Base-by-base conservation (phyloP, 805 yeast genomes). In the Candida orba region DNA sequence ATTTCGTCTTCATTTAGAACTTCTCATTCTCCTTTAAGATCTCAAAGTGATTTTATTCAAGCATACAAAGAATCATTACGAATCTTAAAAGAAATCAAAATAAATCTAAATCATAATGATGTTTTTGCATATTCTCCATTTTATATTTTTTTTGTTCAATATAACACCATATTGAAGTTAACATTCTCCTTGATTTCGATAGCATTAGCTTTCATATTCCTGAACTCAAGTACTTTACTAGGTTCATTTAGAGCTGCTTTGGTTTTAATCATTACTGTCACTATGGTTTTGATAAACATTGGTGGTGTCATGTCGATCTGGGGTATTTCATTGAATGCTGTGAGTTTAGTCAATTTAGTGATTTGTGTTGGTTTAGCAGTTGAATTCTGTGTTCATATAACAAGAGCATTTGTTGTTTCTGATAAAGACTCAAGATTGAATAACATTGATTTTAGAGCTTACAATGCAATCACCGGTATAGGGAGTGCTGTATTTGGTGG, bases 321-420 rank as follows among this genome's bases (percentile, higher is more conserved):
- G 78, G 74, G 72, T 1, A 81, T 91, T 23, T 75, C 91, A 1
- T 69, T 91, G 39, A 91, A 91, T 59, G 98, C 96, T 0, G 87
- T 91, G 4, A 79, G 91, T 47, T 68, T 93, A 48, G 98, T 93
- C 17, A 91, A 91, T 54, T 71, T 91, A 44, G 73, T 93, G 31
- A 91, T 91, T n/a, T 91, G 97, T 60, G 80, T 84, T 3, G 99
- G 99, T 0, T 67, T 91, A 32, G 90, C 93, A 2, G 96, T 93
- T 31, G 99, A 93, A 63, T 93, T 91, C 59, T 88, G 96, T 46
- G 76, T 84, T 30, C 98, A 91, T 62, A 73, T 93, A 43, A 84
- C 88, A 1, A 70, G 93, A 45, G 88, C 93, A 2, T 91, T 79
- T 61, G 52, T 61, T 9, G 57, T 60, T n/a, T 58, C 56, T 25